Base-by-base conservation (phyloP, 768 basidiomycete genomes). In the Suillus plorans region DNA sequence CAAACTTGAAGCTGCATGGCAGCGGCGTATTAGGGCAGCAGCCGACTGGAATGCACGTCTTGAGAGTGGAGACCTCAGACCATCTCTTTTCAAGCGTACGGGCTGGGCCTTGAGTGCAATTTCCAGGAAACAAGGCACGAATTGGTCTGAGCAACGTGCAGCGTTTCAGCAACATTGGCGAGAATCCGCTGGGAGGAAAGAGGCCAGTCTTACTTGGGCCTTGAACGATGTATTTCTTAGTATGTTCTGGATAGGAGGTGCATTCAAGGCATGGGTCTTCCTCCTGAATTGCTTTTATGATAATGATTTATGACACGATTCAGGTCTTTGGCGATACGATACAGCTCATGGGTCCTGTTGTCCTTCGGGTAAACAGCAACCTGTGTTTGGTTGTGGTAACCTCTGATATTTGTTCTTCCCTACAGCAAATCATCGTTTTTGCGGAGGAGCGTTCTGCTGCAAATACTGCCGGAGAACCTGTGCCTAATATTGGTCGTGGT, bases 241-340 rank as follows among this genome's bases (percentile, higher is more conserved):
- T 44, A 77, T 80, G 34, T 89, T 89, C 75, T 91, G 89, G 89
- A 74, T 77, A 44, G 88, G 84, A 5, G 89, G 89, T 18, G 70
- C 77, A 42, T 83, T 85, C 77, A 89, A 89, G 80, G 84, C 84
- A 44, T 22, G 66, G 16, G 39, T 16, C 4, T 4, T 2, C 57
- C 28, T 45, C 44, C 22, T 18, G n/a, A 12, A 49, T 44, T 22
- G 31, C 16, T 14, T 16, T 5, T 37, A 8, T 53, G 13, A 22
- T 22, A 6, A 53, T 53, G 7, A 22, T 52, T 36, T 31, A 47
- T 39, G 20, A 65, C 50, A 20, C 41, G 31, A 31, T 8, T 37
- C 71, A 88, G 82, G 84, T 89, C 42, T 68, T 87, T 37, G 86
- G 85, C 10, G 89, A 91, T 71, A 85, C 83, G 0, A 68, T 84